Percentiles rank a stretch among this genome's conserved stretches.
Evolutionary conservation across 495 filamentous ascomycete genomes (phyloP).

Genomic region (Lophium mytilinum): DNA sequence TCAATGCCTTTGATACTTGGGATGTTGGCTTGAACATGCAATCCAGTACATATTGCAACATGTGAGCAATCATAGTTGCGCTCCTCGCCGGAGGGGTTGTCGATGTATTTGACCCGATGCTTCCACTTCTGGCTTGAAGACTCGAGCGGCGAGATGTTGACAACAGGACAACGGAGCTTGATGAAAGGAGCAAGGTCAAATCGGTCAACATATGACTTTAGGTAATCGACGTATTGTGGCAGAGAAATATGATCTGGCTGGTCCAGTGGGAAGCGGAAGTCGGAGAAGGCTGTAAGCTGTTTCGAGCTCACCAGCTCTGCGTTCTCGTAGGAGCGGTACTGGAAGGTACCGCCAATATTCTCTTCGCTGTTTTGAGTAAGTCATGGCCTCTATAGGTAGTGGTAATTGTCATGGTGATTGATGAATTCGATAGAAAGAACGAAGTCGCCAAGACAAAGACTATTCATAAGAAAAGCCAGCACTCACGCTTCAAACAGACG

Average conservation of each 20-base stretch:
- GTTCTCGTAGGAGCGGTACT: constrained; percentile 20
- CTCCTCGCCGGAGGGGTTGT: constrained; percentile 2
- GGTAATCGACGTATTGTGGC: constrained; percentile 19
- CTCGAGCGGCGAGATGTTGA: constrained; percentile 7
- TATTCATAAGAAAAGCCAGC: too few species aligned
- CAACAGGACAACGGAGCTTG: constrained; percentile 16
- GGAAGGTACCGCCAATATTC: constrained; percentile 19
- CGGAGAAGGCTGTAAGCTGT: constrained; percentile 19
- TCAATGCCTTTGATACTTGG: constrained; percentile 35
- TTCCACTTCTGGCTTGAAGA: constrained; percentile 7
- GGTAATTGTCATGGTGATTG: not conserved
- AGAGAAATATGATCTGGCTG: constrained; percentile 20
- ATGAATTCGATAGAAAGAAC: not conserved
- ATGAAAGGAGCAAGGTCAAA: constrained; percentile 13
- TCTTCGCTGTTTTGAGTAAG: constrained; percentile 6
- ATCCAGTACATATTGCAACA: constrained; percentile 37
- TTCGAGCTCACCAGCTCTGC: constrained; percentile 21
- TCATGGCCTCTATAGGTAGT: too few species aligned
- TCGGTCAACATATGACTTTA: constrained; percentile 11
- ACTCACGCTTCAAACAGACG: constrained; percentile 20
- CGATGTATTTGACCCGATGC: constrained; percentile 12
- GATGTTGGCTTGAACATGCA: constrained; percentile 37
- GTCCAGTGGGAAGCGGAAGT: constrained; percentile 13
- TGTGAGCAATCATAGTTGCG: constrained; percentile 14
- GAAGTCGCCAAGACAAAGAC: too few species aligned